Evolutionary conservation across 371 early-diverging fungal genomes (phyloP), one percentile per base, ranked within the genome.

Genomic region (Mucor racemosus): DNA sequence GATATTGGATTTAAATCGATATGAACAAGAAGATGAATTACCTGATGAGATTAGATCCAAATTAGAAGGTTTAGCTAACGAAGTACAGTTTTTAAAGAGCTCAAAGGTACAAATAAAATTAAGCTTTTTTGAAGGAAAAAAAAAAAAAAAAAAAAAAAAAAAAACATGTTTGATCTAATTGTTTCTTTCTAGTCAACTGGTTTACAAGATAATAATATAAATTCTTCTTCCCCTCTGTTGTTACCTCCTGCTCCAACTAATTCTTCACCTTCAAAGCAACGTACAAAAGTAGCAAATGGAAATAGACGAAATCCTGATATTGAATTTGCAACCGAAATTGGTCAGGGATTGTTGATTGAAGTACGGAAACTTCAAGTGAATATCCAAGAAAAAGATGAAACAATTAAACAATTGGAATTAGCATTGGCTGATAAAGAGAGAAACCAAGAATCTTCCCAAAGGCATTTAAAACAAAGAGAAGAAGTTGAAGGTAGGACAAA

Each of bases 371-470:
- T 86, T 64, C 84, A 84, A 55, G 75, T 71, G 5, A 55, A 69
- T 10, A 38, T 83, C 19, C 82, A 83, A 67, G 86, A 88, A 76
- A 84, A 88, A 44, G 92, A 92, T 19, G 86, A 84, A 65, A 82
- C 80, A 53, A 81, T 86, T 60, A 84, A 85, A 62, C 85, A 81
- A 26, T 77, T 89, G 6, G 89, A 91, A 50, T 78, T 81, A 19
- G 79, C 86, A 34, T 82, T 84, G 58, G 81, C 78, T 13, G 90
- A 90, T 53, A 80, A 78, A 46, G 89, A 86, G 48, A 79, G 84
- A 26, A 76, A 76, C 40, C 74, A 84, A 39, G 91, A 92, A 61
- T 73, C 65, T 8, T 34, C 44, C 2, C 62, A 65, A 40, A 59
- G 68, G 13, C 65, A 68, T 5, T 60, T 72, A 4, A 72, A 59